These are phyloP conservation scores for Botrytis porri DNA, from an alignment of 2,329 filamentous ascomycete species.

Conservation along the genomic window DNA sequence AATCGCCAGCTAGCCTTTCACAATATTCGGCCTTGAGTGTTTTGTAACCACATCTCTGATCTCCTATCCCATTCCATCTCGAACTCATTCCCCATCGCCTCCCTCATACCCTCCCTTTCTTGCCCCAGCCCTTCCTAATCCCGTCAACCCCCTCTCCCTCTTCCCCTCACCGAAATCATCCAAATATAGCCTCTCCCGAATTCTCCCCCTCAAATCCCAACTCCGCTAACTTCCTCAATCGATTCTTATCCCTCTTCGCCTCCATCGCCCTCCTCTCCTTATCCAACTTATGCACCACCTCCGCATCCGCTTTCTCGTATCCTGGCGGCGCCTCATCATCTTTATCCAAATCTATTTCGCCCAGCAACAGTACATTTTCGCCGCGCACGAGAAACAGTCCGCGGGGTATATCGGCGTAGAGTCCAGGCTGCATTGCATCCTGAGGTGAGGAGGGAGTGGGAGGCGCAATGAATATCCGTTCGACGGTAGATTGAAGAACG, in stretches of 20 bases:
- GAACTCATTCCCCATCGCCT: slow-evolving; percentile 35
- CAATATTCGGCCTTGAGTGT: slow-evolving; percentile 19
- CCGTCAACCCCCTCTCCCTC: neutral
- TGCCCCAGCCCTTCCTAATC: neutral
- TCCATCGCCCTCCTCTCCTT: slow-evolving; percentile 68
- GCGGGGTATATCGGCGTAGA: slow-evolving; percentile 81
- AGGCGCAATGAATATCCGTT: slow-evolving; percentile 67
- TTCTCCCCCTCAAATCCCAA: slow-evolving; percentile 89
- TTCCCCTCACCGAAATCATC: slow-evolving; percentile 31
- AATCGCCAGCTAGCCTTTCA: slow-evolving; percentile 21
- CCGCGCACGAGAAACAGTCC: slow-evolving; percentile 91
- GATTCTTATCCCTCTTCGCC: slow-evolving; percentile 70
- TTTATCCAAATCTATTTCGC: slow-evolving; percentile 94
- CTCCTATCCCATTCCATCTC: slow-evolving; percentile 12
- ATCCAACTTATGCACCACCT: slow-evolving; percentile 68
- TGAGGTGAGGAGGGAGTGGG: slow-evolving; percentile 46
- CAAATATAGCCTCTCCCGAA: slow-evolving; percentile 70
- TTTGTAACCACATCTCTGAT: slow-evolving; percentile 18
- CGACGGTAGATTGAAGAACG: slow-evolving; percentile 87
- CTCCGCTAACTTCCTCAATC: slow-evolving; percentile 66
- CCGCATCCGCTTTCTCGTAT: slow-evolving; percentile 62
- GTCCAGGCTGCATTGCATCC: slow-evolving; percentile 40
- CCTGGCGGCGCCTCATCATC: slow-evolving; percentile 80
- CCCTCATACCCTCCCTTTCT: slow-evolving; percentile 5
- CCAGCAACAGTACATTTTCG: slow-evolving; percentile 93